Base-by-base conservation (phyloP, 2,329 filamentous ascomycete species). In the Aurifilum marmelostoma region DNA sequence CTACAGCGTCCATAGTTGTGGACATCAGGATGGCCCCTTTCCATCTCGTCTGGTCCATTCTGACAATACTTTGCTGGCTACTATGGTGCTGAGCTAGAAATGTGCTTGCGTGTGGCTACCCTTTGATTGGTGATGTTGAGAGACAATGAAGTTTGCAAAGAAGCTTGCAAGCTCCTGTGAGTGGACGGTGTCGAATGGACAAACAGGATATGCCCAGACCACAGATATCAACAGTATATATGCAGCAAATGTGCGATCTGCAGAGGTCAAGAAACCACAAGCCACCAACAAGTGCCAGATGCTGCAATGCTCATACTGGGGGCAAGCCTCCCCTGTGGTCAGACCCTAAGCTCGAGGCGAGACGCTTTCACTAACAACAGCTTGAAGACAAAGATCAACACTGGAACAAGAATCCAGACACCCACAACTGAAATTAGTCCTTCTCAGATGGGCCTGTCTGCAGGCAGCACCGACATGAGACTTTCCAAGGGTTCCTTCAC, bases 311-410 rank as follows among this genome's bases (percentile, higher is more conserved):
- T 14, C 8, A 58, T 14, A 12, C 29, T 60, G 56, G 21, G 16
- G 14, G 8, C 54, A 29, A 24, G 27, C 3, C 39, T 21, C 24
- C 6, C 24, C 1, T n/a, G n/a, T n/a, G n/a, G n/a, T n/a, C n/a
- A n/a, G n/a, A n/a, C n/a, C n/a, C n/a, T n/a, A n/a, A n/a, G n/a
- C n/a, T 66, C 56, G 12, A 29, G 27, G 64, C 50, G 29, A 62
- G 16, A 54, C 41, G 3, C 34, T 29, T 12, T 21, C 54, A n/a
- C 8, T 9, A 24, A 50, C 41, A 43, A 24, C 65, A n/a, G 18
- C 32, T 52, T 27, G 32, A 18, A 54, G 34, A 63, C 59, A 67
- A 56, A 63, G 47, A 54, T 14, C 14, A 56, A 32, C 27, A 56
- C 54, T 24, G n/a, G 24, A n/a, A 58, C 34, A 62, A 6, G 21